Conservation (phyloP, 208 protist species). For the Naegleria gruberi region DNA sequence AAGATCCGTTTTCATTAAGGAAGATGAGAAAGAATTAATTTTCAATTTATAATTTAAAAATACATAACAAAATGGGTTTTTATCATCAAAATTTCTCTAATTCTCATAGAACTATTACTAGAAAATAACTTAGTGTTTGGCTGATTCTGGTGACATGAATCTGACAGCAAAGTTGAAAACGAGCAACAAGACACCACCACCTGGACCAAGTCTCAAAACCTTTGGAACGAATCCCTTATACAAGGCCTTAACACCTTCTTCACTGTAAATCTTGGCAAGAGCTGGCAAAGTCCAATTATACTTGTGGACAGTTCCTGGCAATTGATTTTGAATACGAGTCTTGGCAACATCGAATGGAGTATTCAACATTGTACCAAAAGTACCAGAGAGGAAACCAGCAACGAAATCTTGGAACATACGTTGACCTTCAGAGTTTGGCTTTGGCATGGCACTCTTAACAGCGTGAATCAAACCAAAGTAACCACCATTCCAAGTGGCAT, state of each 20-base stretch:
- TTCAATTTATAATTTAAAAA: too few relatives aligned
- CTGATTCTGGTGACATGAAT: not conserved
- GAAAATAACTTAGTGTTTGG: too few relatives aligned
- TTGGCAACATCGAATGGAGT: slow-evolving; percentile 61
- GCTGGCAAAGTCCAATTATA: slow-evolving; percentile 41
- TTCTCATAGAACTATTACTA: too few relatives aligned
- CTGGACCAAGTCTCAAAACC: slow-evolving; percentile 50
- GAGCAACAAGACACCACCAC: slow-evolving; percentile 53
- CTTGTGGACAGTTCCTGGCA: slow-evolving; percentile 19
- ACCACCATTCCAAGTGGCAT: slow-evolving; percentile 39
- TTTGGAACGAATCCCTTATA: slow-evolving; percentile 59
- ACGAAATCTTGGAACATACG: slow-evolving; percentile 37
- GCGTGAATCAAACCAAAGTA: slow-evolving; percentile 19
- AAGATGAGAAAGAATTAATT: too few relatives aligned
- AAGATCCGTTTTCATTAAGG: too few relatives aligned
- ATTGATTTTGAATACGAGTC: slow-evolving; percentile 47
- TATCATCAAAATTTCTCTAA: too few relatives aligned
- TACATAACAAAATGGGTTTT: too few relatives aligned
- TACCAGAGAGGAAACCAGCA: slow-evolving; percentile 45
- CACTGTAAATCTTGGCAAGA: slow-evolving; percentile 34
- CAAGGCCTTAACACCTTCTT: slow-evolving; percentile 45
- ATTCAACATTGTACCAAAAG: slow-evolving; percentile 46
- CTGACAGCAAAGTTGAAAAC: slow-evolving; percentile 29
- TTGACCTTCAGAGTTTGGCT: not conserved
- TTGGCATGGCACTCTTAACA: not conserved